Base-by-base conservation (phyloP, 352 stramenopile species). In the Phytophthora agathidicida region DNA sequence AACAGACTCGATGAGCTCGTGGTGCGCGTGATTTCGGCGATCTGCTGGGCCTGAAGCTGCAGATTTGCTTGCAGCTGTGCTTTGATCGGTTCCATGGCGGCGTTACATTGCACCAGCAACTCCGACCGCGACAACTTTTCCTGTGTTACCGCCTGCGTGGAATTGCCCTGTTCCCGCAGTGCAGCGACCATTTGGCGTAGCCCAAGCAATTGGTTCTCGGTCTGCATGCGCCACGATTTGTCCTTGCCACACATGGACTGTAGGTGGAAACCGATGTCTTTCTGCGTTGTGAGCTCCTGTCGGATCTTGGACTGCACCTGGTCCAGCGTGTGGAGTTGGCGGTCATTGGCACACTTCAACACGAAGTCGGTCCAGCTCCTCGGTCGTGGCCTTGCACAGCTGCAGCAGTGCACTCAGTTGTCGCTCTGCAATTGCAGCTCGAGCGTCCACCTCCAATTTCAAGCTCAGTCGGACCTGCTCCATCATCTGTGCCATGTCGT, bases 181-280 rank as follows among this genome's bases (percentile, higher is more conserved):
- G 86, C 70, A 6, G 80, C 83, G 14, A 91, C 72, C 50, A 93
- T 69, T 53, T 93, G 82, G 2, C 83, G 80, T 27, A 95, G 47
- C 52, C 92, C 86, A 14, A 93, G 65, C 24, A 93, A 49, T 22
- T 93, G 79, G 49, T 93, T 93, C 30, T 95, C 83, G 1, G 83
- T 80, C 45, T 93, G 83, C 73, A 93, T 88, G 16, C 83, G 80
- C 82, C 86, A 95, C 16, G 83, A 86, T 51, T 93, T 82, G 60
- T 95, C 86, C 52, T 92, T 95, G n/a, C 83, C 86, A 31, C 77
- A 90, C 68, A 93, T 76, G 0, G 80, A 89, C 65, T 93, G 82
- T 31, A 95, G 52, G 33, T 95, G 80, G 53, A 88, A 93, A 11
- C 75, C 72, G 27, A 93, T 90, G 24, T 92, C 83, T 20, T 93